Base-by-base conservation (phyloP, 768 basidiomycete genomes). In the Cubamyces lactineus region DNA sequence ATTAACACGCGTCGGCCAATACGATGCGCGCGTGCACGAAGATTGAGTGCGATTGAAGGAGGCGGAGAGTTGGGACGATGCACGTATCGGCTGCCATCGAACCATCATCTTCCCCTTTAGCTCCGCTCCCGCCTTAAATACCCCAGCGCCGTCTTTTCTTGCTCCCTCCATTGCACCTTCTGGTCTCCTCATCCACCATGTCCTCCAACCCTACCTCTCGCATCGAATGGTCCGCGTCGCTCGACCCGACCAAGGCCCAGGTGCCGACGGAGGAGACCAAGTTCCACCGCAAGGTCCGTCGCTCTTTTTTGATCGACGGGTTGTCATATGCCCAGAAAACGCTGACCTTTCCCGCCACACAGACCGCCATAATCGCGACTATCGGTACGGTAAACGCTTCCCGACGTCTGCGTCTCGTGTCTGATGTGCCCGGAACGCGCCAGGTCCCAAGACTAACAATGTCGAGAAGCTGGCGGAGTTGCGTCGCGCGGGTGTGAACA, bases 341-440 rank as follows among this genome's bases (percentile, higher is more conserved):
- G 9, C 38, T 68, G 19, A 26, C 49, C 38, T 28, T 34, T 52
- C 42, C 40, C 50, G 42, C 42, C 41, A 47, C 19, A n/a, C 68
- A 99, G 97, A 97, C 95, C 15, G 83, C 92, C 62, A 98, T 99
- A 78, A 98, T 99, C 75, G 96, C 96, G 62, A 99, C 97, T 67
- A 99, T 99, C 72, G 97, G 96, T 91, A 67, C 62, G 82, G 63
- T 47, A 43, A 17, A 59, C 62, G 59, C 52, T n/a, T 65, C 53
- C 21, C 48, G 57, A 39, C 13, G 26, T 43, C 15, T 47, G 5
- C 34, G 28, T 68, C 49, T 58, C 55, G 59, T 51, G 58, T 52
- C 62, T 30, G 52, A 56, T 49, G 41, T 26, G 28, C 19, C 55
- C 67, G 61, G 62, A 58, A 53, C 62, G 49, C n/a, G 16, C 49